phyloP scores from a whole-genome alignment of 495 filamentous ascomycete genomes.

The Aspergillus hancockii region DNA sequence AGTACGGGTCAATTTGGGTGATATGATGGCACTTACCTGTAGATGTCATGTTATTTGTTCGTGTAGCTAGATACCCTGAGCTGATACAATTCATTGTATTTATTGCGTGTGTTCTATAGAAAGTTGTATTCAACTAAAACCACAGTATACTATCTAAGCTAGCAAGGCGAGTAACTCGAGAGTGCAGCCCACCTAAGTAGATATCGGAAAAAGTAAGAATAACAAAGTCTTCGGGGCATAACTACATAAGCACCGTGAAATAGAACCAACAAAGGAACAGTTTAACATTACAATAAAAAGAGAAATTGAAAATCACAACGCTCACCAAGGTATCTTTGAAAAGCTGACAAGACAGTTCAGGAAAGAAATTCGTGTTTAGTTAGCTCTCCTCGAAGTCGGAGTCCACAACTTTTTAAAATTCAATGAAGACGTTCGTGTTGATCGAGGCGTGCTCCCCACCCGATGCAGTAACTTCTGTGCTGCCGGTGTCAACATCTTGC shows the following conservation, averaged over 20 bases:
- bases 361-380: constrained; percentile 7
- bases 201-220: no score
- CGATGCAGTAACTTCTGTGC: constrained; percentile 74
- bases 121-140: no score
- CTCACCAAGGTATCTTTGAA: neutral
- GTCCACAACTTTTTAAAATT: constrained; percentile 57
- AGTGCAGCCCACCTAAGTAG: no score
- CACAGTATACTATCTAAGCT: no score
- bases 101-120: neutral
- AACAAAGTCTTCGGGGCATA: no score
- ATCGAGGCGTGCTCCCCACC: constrained; percentile 55
- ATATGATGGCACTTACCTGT: neutral
- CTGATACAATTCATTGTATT: neutral
- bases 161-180: no score
- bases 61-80: neutral
- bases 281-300: neutral
- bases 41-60: neutral
- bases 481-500: constrained; percentile 63
- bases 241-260: no score
- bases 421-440: constrained; percentile 36
- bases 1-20: no score
- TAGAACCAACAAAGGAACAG: no score
- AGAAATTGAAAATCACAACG: neutral
- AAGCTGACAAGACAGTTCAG: neutral
- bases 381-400: constrained; percentile 49